Conservation (phyloP, 169 alveolate genomes). For the Plasmodium fragile region DNA sequence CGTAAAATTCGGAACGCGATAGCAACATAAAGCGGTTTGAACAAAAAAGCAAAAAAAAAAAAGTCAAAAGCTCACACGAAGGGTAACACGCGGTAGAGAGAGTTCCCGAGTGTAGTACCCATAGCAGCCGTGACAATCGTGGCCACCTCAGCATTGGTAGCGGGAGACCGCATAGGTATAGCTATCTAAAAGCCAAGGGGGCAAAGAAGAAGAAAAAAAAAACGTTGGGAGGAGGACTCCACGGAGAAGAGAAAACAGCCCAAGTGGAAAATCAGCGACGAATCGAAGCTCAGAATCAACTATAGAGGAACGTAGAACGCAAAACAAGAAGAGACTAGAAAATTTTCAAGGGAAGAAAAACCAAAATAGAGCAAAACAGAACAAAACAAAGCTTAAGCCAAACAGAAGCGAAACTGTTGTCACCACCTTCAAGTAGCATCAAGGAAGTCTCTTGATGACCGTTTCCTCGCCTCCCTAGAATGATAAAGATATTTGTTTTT, state of each 20-base stretch:
- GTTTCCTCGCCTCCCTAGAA: conserved; percentile 14
- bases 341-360: not conserved
- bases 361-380: not conserved
- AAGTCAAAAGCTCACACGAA: not conserved
- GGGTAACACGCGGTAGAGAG: not conserved
- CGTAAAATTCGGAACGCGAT: not conserved
- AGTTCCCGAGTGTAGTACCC: not conserved
- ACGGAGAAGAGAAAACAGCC: not conserved
- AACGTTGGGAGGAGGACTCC: not conserved
- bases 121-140: not conserved
- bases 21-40: not conserved
- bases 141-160: not conserved
- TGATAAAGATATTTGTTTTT: conserved; percentile 33
- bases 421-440: not conserved
- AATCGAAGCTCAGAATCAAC: not conserved
- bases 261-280: not conserved
- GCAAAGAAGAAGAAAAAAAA: not conserved
- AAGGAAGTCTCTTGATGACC: not conserved
- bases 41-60: not conserved
- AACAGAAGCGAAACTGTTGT: not conserved
- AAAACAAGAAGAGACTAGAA: not conserved
- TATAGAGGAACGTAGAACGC: not conserved
- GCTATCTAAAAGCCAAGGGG: not conserved
- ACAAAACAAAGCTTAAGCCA: not conserved
- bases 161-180: not conserved